Evolutionary conservation across 148 eudicot species (phyloP), one percentile per base, ranked within the genome.

Genomic region (Nepenthes mirabilis): DNA sequence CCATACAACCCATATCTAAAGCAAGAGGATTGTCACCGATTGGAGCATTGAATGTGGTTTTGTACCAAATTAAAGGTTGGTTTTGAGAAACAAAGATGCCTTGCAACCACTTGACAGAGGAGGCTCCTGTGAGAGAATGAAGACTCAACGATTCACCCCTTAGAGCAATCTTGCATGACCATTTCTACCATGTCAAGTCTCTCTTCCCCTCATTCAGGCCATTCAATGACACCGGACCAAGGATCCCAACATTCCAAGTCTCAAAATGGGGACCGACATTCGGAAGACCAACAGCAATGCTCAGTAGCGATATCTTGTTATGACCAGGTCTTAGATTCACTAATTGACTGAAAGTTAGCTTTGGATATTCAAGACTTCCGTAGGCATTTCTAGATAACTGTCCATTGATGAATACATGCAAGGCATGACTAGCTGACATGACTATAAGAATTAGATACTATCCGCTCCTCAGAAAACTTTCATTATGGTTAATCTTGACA

Each of bases 91-190:
- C 57, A 53, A 37, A 61, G 36, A 82, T 64, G 64, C 73, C 77
- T n/a, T 75, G 64, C 11, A 65, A 64, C 96, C 96, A 93, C 43
- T 80, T 73, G 7, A 83, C 95, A 2, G 86, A 66, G 33, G 91
- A 81, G 79, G 94, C 83, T 59, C 98, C 94, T 63, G 57, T 67
- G 14, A 77, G 40, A 48, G 83, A 78, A 48, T 82, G 59, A 47
- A 93, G 73, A 55, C 74, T 70, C 14, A 74, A 62, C 10, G 47
- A 49, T 79, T 88, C 98, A 14, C 98, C 98, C 70, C 71, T 79
- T 64, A 80, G 61, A 59, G 96, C 98, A 66, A 83, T 71, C 97
- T 88, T 91, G 74, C 88, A 91, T 50, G 94, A 77, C 98, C 96
- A 91, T 59, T 58, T 70, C 70, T 82, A 86, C 65, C 75, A 72